Percentiles rank a stretch among this genome's conserved stretches.
Conservation (phyloP, 1,284 basidiomycete genomes). For the Gymnopus androsaceus region DNA sequence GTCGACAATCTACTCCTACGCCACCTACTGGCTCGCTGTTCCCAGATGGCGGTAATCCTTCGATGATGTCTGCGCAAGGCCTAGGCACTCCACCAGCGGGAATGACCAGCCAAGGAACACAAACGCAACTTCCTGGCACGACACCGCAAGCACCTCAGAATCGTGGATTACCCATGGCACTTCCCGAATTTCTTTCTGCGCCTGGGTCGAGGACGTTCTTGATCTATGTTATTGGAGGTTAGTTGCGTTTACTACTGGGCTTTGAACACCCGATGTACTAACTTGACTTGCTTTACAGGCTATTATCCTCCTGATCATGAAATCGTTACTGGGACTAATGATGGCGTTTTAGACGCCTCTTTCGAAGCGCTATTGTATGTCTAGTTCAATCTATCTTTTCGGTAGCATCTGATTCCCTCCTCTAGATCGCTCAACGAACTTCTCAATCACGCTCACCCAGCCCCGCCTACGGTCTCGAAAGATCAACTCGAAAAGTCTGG, state of each 20-base stretch:
- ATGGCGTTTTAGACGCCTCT: constrained; percentile 54
- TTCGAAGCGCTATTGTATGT: constrained; percentile 76
- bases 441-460: constrained; percentile 57
- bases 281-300: constrained; percentile 42
- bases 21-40: constrained; percentile 19
- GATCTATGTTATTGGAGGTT: constrained; percentile 81
- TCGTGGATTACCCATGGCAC: neutral
- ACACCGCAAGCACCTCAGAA: neutral
- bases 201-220: constrained; percentile 71
- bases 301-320: constrained; percentile 87
- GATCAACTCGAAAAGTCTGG: constrained; percentile 84
- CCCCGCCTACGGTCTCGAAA: constrained; percentile 74
- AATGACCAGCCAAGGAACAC: constrained; percentile 2
- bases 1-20: constrained; percentile 1
- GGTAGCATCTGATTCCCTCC: constrained; percentile 11
- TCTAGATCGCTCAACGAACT: constrained; percentile 77
- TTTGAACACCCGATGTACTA: constrained; percentile 5
- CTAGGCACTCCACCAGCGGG: neutral
- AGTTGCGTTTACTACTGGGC: constrained; percentile 22
- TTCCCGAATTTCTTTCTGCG: neutral
- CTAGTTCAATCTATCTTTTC: constrained; percentile 13
- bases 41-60: constrained; percentile 28
- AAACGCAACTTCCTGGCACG: neutral
- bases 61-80: neutral
- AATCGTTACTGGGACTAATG: constrained; percentile 72